phyloP scores from a whole-genome alignment of 2,329 filamentous ascomycete genomes.

The Neofusicoccum sp. region DNA sequence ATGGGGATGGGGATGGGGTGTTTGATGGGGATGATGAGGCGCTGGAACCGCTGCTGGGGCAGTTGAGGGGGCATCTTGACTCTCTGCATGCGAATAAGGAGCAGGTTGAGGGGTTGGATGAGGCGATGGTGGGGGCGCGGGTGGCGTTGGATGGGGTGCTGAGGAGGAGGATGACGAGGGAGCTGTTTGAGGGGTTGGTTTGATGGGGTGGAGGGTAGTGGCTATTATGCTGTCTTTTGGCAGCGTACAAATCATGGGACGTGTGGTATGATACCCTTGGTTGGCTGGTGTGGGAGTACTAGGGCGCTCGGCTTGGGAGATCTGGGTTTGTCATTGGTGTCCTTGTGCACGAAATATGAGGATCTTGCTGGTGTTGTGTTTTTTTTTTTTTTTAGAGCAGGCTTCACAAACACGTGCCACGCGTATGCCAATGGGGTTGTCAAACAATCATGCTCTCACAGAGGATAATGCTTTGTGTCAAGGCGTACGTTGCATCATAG shows the following conservation, averaged over 20 bases:
- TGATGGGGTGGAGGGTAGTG: neutral
- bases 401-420: too few species aligned
- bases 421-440: too few species aligned
- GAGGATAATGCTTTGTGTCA: neutral
- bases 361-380: too few species aligned
- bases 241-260: neutral
- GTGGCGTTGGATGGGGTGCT: conserved; percentile 39
- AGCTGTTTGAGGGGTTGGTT: conserved; percentile 35
- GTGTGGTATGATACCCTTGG: conserved; percentile 8
- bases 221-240: neutral
- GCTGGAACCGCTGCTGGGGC: conserved; percentile 38
- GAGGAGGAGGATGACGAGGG: conserved; percentile 34
- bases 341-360: too few species aligned
- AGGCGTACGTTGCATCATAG: neutral
- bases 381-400: too few species aligned
- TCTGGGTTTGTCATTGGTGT: too few species aligned
- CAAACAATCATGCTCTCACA: too few species aligned
- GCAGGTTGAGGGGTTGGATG: conserved; percentile 40
- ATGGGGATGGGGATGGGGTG: conserved; percentile 6
- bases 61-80: conserved; percentile 42
- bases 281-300: neutral
- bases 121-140: conserved; percentile 33
- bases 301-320: too few species aligned
- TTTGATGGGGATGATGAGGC: conserved; percentile 32
- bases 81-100: conserved; percentile 42